phyloP scores from a whole-genome alignment of 2,329 filamentous ascomycete species.

The Penicillium sp. region DNA sequence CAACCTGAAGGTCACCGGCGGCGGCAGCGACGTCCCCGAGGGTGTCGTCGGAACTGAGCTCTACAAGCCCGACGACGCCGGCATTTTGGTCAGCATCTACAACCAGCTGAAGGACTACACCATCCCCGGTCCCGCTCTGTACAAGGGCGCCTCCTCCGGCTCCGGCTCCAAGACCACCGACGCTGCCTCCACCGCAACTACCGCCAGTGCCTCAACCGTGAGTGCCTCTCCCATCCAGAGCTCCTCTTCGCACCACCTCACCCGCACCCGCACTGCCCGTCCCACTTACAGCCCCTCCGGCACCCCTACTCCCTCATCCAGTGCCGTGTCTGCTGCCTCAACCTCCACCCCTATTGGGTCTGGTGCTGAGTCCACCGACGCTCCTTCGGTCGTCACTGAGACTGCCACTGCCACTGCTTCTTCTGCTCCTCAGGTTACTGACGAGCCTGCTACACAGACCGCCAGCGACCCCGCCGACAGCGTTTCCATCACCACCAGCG shows the following conservation, averaged over 20 bases:
- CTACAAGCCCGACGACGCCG: conserved; percentile 57
- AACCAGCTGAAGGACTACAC: conserved; percentile 43
- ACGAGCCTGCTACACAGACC: conserved; percentile 21
- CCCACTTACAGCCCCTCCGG: conserved; percentile 8
- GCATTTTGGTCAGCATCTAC: conserved; percentile 62
- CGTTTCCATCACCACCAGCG: conserved; percentile 22
- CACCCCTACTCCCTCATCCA: background rate
- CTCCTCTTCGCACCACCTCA: conserved; percentile 7
- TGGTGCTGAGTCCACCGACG: background rate
- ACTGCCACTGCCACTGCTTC: conserved; percentile 12
- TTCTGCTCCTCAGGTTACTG: conserved; percentile 21
- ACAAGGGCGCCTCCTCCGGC: conserved; percentile 22
- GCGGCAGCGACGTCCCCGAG: conserved; percentile 45
- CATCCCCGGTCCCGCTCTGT: conserved; percentile 51
- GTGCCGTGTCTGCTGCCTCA: conserved; percentile 5
- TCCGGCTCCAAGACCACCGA: conserved; percentile 6
- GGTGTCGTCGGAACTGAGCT: conserved; percentile 53
- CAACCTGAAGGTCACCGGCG: conserved; percentile 60
- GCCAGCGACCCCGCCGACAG: conserved; percentile 17
- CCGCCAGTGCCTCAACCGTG: conserved; percentile 12
- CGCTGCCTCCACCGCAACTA: conserved; percentile 9
- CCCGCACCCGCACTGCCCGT: conserved; percentile 9
- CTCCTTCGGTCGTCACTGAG: conserved; percentile 12
- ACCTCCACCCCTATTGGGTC: conserved; percentile 7
- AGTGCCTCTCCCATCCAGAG: conserved; percentile 16